Evolutionary conservation across 441 rosid genomes (phyloP), one percentile per base, ranked within the genome.

Genomic region (Viola pubescens): DNA sequence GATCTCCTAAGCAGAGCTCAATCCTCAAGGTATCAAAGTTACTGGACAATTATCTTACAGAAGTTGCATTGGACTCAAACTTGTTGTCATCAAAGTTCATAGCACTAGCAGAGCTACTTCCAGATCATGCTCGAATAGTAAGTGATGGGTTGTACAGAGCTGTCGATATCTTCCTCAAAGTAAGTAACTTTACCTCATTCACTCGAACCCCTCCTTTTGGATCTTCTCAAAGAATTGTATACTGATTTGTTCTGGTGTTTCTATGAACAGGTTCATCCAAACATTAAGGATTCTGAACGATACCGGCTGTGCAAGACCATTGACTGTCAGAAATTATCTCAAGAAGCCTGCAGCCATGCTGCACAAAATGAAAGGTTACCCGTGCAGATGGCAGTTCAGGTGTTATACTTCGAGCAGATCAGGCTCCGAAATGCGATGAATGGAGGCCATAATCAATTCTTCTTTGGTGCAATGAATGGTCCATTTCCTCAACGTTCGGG

Each of bases 281-380:
- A 82, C 66, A 82, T 91, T 4, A 88, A 91, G 72, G 98, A 91
- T 43, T 75, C 94, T 1, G 98, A 91, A 50, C 82, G 95, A 19
- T 87, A 87, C 73, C 64, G 95, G 48, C 91, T 91, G 1, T 85
- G 95, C 81, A 91, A 91, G 70, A 86, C 96, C 37, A 91, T 88
- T 47, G 95, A 91, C 70, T 82, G 89, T 59, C 98, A 91, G 68
- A 91, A 88, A 73, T 77, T 91, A 56, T 86, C 98, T 6, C 96
- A 88, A 64, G 98, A 91, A 75, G 98, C 98, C 37, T 91, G 98
- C 73, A 86, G 96, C 77, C 96, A 91, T 9, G 98, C 95, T 0
- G 96, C 95, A 0, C 98, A 91, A 50, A 88, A 91, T 55, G 98
- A 91, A 67, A 85, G 96, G 68, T 56, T 91, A 14, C 98, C 98